These are phyloP conservation scores for Stachybotrys elegans DNA, from an alignment of 2,329 filamentous ascomycete genomes.

Conservation along the genomic window DNA sequence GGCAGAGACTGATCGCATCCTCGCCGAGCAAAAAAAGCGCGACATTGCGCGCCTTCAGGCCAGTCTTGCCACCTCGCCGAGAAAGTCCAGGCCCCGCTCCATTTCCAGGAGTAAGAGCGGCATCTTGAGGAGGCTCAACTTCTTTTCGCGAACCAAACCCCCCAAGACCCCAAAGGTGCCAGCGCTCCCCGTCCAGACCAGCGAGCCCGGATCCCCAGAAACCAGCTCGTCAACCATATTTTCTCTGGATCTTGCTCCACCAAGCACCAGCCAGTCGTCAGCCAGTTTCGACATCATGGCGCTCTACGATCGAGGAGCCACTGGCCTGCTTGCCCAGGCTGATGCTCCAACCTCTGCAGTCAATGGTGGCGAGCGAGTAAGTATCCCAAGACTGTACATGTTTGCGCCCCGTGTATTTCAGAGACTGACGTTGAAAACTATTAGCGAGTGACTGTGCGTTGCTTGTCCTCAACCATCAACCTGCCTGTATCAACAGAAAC, in stretches of 20 bases:
- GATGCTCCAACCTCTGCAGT: conserved; percentile 78
- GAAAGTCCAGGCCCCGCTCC: conserved; percentile 23
- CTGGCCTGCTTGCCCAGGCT: conserved; percentile 44
- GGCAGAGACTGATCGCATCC: conserved; percentile 41
- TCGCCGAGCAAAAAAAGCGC: conserved; percentile 44
- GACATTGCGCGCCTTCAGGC: conserved; percentile 41
- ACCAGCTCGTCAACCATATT: conserved; percentile 28
- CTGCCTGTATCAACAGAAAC: conserved; percentile 73
- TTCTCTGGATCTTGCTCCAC: conserved; percentile 26
- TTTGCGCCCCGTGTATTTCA: conserved; percentile 7
- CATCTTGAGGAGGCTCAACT: conserved; percentile 43
- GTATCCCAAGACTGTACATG: conserved; percentile 20
- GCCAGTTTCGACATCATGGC: conserved; percentile 25
- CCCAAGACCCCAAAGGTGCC: conserved; percentile 20
- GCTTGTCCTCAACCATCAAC: conserved; percentile 61
- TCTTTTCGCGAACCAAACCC: conserved; percentile 37
- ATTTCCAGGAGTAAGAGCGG: conserved; percentile 22
- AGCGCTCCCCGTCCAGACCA: conserved; percentile 5
- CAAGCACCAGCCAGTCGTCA: conserved; percentile 27
- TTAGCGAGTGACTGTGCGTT: conserved; percentile 68
- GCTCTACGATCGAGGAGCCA: conserved; percentile 40
- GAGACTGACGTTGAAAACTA: conserved; percentile 2
- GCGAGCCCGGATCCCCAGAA: conserved; percentile 27
- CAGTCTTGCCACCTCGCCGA: conserved; percentile 31
- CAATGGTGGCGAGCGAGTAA: conserved; percentile 72